A percentile compares a stretch with the other conserved stretches of the same genome.
These are phyloP conservation scores for Eimeria brunetti DNA, from an alignment of 169 alveolate species.

Conservation along the genomic window DNA sequence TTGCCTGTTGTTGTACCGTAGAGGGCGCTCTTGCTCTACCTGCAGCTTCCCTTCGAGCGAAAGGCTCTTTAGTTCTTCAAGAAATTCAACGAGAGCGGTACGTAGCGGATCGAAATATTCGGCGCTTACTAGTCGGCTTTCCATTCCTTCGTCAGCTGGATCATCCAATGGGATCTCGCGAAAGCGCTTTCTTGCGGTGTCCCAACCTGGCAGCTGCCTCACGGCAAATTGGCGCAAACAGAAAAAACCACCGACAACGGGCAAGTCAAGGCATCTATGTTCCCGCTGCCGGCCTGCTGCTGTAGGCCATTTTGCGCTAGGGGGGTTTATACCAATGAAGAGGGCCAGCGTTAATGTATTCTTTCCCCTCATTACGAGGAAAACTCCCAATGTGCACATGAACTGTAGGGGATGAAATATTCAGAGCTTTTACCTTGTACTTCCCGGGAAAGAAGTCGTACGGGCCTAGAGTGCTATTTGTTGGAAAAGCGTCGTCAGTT, in stretches of 20 bases:
- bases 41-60: constrained; percentile 66
- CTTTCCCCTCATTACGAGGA: not conserved
- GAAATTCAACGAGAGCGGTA: constrained; percentile 50
- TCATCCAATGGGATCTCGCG: constrained; percentile 68
- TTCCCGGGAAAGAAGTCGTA: constrained; percentile 76
- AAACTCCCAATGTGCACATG: not conserved
- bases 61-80: constrained; percentile 50
- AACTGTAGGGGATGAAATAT: not conserved
- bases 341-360: not conserved
- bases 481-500: constrained; percentile 55
- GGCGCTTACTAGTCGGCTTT: constrained; percentile 43
- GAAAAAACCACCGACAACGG: not conserved
- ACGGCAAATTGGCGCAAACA: not conserved
- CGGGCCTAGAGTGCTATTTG: constrained; percentile 67
- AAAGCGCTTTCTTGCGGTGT: constrained; percentile 40
- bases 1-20: constrained; percentile 57
- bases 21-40: constrained; percentile 68
- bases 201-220: constrained; percentile 55
- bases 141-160: constrained; percentile 75
- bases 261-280: not conserved
- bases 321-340: not conserved
- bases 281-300: not conserved
- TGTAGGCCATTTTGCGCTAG: not conserved
- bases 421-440: constrained; percentile 52
- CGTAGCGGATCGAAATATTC: constrained; percentile 74